These are phyloP conservation scores for Orbilia quercus DNA, from an alignment of 2,329 filamentous ascomycete genomes.

Conservation along the genomic window DNA sequence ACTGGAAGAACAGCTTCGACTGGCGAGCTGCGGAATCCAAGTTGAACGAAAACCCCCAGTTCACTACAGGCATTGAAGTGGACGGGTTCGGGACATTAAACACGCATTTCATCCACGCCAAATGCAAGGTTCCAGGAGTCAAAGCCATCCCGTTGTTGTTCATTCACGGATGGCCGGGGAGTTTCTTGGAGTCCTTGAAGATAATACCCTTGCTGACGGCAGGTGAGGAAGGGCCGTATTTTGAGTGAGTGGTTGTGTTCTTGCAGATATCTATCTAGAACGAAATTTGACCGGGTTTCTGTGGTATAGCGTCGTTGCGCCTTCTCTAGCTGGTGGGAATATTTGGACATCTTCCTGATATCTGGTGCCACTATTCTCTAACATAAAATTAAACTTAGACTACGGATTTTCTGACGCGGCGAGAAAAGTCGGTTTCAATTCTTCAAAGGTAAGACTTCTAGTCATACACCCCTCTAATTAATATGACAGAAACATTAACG, in stretches of 20 bases:
- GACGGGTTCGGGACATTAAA: conserved; percentile 49
- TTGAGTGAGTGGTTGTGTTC: conserved; percentile 32
- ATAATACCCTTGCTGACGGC: conserved; percentile 31
- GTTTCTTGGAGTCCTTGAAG: conserved; percentile 62
- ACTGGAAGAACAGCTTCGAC: conserved; percentile 61
- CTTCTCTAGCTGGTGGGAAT: conserved; percentile 60
- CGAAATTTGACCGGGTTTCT: no score
- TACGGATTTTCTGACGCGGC: conserved; percentile 65
- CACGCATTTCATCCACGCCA: conserved; percentile 61
- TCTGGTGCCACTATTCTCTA: no score
- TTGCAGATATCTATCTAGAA: no score
- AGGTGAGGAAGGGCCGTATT: conserved; percentile 27
- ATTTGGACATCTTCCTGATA: not conserved
- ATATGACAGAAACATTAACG: no score
- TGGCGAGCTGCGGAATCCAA: conserved; percentile 60
- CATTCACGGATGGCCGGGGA: conserved; percentile 65
- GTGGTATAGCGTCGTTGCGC: conserved; percentile 63
- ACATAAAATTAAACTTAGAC: conserved; percentile 4
- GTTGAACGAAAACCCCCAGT: conserved; percentile 61
- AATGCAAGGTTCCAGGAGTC: conserved; percentile 54
- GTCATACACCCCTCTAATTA: no score
- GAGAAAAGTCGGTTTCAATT: conserved; percentile 60
- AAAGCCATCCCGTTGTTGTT: conserved; percentile 65
- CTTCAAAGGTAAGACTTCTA: conserved; percentile 22
- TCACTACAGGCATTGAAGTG: conserved; percentile 59